These are phyloP conservation scores for Hyphopichia fennica DNA, from an alignment of 1,139 yeast genomes.

Conservation along the genomic window DNA sequence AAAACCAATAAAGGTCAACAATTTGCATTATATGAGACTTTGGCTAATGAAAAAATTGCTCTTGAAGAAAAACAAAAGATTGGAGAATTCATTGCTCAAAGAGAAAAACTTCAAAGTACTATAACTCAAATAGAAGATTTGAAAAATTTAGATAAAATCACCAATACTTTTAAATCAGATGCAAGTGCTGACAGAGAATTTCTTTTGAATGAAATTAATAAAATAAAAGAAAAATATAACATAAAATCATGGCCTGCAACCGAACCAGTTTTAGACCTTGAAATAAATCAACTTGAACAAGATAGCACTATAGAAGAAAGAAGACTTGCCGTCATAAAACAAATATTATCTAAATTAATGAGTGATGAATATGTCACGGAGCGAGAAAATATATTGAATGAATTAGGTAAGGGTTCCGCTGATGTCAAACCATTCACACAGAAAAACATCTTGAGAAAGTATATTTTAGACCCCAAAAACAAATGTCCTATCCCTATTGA, in stretches of 20 bases:
- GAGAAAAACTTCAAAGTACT: constrained; percentile 36
- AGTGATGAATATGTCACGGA: constrained; percentile 24
- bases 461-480: constrained; percentile 36
- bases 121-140: constrained; percentile 50
- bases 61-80: constrained; percentile 59
- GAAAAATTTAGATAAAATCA: constrained; percentile 43
- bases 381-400: constrained; percentile 26
- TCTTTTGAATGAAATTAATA: constrained; percentile 43
- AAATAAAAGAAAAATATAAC: constrained; percentile 52
- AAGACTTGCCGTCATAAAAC: constrained; percentile 28
- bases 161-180: constrained; percentile 31
- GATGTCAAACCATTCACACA: constrained; percentile 27
- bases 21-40: constrained; percentile 74
- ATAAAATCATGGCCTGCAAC: constrained; percentile 61
- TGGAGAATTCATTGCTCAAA: constrained; percentile 47
- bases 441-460: constrained; percentile 44
- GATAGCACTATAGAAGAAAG: constrained; percentile 26
- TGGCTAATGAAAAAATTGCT: constrained; percentile 67
- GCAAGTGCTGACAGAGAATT: constrained; percentile 37
- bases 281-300: constrained; percentile 23
- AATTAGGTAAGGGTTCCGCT: constrained; percentile 26
- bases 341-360: constrained; percentile 36
- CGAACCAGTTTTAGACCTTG: constrained; percentile 37
- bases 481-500: constrained; percentile 30
- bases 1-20: constrained; percentile 88